These are phyloP conservation scores for Nannizzia gypsea DNA, from an alignment of 2,329 filamentous ascomycete genomes.

Conservation along the genomic window DNA sequence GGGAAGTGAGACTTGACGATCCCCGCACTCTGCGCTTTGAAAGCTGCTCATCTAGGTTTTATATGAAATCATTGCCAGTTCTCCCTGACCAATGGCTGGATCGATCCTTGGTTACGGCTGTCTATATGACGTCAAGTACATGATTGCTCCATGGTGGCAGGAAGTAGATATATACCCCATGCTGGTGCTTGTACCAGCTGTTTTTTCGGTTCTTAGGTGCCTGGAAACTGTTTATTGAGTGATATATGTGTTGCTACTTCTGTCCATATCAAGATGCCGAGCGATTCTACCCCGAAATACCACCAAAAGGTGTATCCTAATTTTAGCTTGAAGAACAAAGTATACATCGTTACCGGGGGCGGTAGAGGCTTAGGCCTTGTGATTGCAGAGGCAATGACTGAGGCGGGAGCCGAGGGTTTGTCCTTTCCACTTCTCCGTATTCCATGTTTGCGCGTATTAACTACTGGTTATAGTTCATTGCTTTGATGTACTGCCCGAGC, in stretches of 20 bases:
- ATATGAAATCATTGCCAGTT: neutral
- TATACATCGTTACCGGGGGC: constrained; percentile 35
- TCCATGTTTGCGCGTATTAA: neutral
- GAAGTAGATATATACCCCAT: neutral
- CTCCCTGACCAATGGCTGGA: neutral
- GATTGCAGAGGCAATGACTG: constrained; percentile 37
- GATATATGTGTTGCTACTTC: neutral
- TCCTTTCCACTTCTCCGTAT: neutral
- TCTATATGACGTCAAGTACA: neutral
- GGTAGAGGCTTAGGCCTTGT: constrained; percentile 34
- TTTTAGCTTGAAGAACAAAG: constrained; percentile 32
- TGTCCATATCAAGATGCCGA: constrained; percentile 4
- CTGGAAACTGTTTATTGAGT: neutral
- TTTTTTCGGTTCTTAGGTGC: neutral
- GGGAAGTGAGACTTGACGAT: too few relatives aligned
- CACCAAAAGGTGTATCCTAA: constrained; percentile 32
- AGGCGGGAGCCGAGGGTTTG: constrained; percentile 38
- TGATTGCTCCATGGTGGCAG: neutral
- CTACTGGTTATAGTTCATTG: constrained; percentile 32
- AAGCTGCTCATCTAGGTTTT: neutral
- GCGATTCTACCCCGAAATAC: neutral
- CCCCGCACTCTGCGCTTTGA: too few relatives aligned
- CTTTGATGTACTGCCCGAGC: constrained; percentile 36
- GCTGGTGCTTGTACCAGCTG: neutral
- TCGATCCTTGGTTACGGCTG: neutral